Conservation (phyloP, 176 grass and related monocot genomes). For the Oryza coarctata region DNA sequence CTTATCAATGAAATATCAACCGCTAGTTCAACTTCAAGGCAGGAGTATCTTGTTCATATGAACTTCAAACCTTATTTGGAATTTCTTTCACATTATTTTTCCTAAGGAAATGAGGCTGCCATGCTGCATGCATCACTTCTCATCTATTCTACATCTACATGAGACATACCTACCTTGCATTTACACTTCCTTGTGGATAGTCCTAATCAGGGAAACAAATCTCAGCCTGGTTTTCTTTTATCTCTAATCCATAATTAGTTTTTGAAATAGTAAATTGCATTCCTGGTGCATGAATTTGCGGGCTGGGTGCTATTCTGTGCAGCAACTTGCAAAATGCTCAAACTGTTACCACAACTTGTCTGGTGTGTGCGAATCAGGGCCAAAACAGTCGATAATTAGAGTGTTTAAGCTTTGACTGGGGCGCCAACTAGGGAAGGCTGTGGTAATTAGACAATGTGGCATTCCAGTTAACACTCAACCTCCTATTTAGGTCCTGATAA, state of each 20-base stretch:
- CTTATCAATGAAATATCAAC: neutral
- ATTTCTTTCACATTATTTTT: neutral
- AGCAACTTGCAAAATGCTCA: neutral
- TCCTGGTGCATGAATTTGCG: neutral
- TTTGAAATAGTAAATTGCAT: neutral
- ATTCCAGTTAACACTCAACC: neutral
- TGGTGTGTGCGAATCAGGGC: neutral
- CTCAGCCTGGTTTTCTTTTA: neutral
- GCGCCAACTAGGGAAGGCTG: neutral
- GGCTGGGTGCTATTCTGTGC: neutral
- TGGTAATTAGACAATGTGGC: neutral
- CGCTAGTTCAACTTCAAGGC: neutral
- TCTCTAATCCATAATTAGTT: neutral
- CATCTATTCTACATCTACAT: neutral
- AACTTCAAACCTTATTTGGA: neutral
- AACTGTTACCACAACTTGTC: neutral
- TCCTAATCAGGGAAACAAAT: neutral
- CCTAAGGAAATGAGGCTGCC: neutral
- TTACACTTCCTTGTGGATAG: neutral
- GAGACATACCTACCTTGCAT: constrained; percentile 6
- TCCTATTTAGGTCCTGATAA: neutral
- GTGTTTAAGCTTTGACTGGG: neutral
- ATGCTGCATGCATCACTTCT: neutral
- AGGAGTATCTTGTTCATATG: neutral
- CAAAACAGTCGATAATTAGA: neutral